These are phyloP conservation scores for Gyrodon lividus DNA, from an alignment of 768 basidiomycete species.

Conservation along the genomic window DNA sequence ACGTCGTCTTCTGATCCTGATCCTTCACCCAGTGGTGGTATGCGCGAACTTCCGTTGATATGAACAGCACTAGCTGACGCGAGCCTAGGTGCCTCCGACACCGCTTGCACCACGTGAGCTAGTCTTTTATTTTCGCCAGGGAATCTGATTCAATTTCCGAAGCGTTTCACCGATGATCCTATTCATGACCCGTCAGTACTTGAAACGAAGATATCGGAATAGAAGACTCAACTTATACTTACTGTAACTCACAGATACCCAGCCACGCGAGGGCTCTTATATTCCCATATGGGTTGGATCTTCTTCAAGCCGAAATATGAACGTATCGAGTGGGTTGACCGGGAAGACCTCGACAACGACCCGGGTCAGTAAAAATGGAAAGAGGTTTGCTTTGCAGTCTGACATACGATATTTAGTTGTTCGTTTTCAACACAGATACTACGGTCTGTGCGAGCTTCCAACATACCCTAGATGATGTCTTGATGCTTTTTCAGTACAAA, in stretches of 20 bases:
- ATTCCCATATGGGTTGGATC: conserved; percentile 85
- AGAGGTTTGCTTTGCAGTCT: not conserved
- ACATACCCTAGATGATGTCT: not conserved
- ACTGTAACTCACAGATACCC: conserved; percentile 49
- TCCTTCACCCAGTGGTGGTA: conserved; percentile 48
- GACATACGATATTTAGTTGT: conserved; percentile 49
- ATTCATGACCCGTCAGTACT: conserved; percentile 59
- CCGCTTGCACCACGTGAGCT: conserved; percentile 68
- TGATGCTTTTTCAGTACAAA: conserved; percentile 41
- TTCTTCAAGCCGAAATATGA: conserved; percentile 73
- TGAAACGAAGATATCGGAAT: not conserved
- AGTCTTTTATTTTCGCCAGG: not conserved
- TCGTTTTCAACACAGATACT: conserved; percentile 67
- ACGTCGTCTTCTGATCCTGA: not conserved
- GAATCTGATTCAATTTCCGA: not conserved
- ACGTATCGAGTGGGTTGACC: conserved; percentile 60
- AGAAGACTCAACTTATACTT: not conserved
- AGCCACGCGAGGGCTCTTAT: conserved; percentile 70
- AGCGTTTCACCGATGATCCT: conserved; percentile 73
- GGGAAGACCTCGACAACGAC: conserved; percentile 66
- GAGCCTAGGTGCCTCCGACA: conserved; percentile 64
- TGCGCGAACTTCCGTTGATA: conserved; percentile 6
- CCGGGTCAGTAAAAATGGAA: conserved; percentile 47
- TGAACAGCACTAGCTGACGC: not conserved
- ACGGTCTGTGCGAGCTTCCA: conserved; percentile 38